Percentiles rank a stretch among this genome's conserved stretches.
Conservation (phyloP, 202 grass and related monocot genomes). For the Panicum virgatum region DNA sequence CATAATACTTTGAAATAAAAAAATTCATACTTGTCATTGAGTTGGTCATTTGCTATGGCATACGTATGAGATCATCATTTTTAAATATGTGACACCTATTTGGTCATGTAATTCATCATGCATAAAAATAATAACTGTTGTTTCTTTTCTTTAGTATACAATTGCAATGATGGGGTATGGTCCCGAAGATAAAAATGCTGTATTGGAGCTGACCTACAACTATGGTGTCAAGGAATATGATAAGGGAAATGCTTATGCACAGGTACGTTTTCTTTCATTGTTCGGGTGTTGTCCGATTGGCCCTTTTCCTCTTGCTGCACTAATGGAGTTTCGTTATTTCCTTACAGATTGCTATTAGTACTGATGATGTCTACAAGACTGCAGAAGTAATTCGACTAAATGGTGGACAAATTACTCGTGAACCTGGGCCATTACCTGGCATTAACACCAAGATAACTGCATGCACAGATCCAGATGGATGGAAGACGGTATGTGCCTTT, state of each 20-base stretch:
- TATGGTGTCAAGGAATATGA: conserved; percentile 86
- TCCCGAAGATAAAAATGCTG: conserved; percentile 92
- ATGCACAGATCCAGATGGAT: conserved; percentile 92
- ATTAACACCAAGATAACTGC: conserved; percentile 92
- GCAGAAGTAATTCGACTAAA: conserved; percentile 74
- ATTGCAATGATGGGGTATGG: conserved; percentile 99
- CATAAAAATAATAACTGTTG: conserved; percentile 9
- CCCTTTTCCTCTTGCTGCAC: conserved; percentile 2
- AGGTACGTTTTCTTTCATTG: conserved; percentile 59
- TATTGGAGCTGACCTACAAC: conserved; percentile 94
- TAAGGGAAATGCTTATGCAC: conserved; percentile 95
- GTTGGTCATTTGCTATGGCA: background rate
- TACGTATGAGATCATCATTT: background rate
- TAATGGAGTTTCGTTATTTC: conserved; percentile 35
- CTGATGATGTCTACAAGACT: conserved; percentile 99
- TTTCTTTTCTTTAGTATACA: conserved; percentile 62
- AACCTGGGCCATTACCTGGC: conserved; percentile 90
- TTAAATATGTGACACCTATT: background rate
- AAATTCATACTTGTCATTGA: background rate
- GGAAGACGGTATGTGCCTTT: conserved; percentile 80
- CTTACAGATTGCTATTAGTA: conserved; percentile 86
- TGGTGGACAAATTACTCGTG: conserved; percentile 76
- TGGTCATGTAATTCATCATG: conserved; percentile 10
- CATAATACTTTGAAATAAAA: conserved; percentile 9
- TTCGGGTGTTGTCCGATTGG: background rate